phyloP scores from a whole-genome alignment of 2,329 filamentous ascomycete species.

The Phialophora expanda region DNA sequence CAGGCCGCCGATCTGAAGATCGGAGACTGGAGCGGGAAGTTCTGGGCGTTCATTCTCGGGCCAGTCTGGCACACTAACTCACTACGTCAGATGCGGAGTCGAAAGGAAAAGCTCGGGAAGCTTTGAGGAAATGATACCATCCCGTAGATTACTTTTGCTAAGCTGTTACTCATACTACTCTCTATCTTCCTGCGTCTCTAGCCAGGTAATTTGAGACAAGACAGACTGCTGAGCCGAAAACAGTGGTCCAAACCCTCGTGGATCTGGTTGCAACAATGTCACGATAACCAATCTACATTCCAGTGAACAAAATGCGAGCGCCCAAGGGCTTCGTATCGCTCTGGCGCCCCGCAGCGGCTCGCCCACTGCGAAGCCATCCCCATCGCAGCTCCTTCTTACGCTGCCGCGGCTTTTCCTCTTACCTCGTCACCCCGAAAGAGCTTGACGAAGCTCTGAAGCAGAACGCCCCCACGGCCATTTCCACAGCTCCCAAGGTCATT shows the following conservation, averaged over 20 bases:
- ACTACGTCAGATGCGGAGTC: conserved; percentile 22
- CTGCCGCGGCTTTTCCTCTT: conserved; percentile 68
- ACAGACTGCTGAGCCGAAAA: conserved; percentile 1
- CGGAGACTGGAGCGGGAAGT: not conserved
- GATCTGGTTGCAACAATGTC: conserved; percentile 10
- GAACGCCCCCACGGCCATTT: conserved; percentile 79
- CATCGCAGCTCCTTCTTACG: conserved; percentile 42
- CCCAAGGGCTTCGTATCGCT: conserved; percentile 8
- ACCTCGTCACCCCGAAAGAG: conserved; percentile 84
- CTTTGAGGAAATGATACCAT: conserved; percentile 20
- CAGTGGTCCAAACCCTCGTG: not conserved
- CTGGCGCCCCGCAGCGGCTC: conserved; percentile 23
- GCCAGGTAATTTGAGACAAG: not conserved
- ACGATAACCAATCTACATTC: conserved; percentile 10
- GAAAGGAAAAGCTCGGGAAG: conserved; percentile 23
- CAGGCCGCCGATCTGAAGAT: conserved; percentile 5
- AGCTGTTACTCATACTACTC: conserved; percentile 13
- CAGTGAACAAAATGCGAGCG: conserved; percentile 15
- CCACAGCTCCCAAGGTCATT: conserved; percentile 80
- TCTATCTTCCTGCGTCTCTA: conserved; percentile 24
- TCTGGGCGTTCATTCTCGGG: not conserved
- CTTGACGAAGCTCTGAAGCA: conserved; percentile 80
- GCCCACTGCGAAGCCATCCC: conserved; percentile 38
- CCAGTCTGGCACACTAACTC: not conserved
- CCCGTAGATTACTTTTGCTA: conserved; percentile 3